Evolutionary conservation across 768 basidiomycete genomes (phyloP), one percentile per base, ranked within the genome.

Genomic region (Mycena epipterygia): DNA sequence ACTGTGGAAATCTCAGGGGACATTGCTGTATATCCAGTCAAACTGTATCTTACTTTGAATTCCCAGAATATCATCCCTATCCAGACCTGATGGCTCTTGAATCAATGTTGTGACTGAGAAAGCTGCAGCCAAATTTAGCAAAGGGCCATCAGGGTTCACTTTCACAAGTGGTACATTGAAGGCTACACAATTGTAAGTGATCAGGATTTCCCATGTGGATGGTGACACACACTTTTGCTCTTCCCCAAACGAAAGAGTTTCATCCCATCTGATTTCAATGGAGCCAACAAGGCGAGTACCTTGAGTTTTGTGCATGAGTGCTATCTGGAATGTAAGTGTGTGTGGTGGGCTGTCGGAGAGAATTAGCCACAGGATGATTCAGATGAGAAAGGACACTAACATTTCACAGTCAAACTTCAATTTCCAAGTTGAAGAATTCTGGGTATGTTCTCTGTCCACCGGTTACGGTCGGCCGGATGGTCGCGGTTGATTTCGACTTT

Each of bases 61-160:
- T 49, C 46, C 32, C 30, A 35, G 17, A 49, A 7, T 29, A 35
- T 33, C 11, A 41, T 19, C 25, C 23, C 35, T 29, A 27, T 8
- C 21, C 6, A 23, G 44, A 46, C 56, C 56, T n/a, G 19, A 9
- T 57, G 13, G 25, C 56, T 57, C 56, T 41, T 58, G 57, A 39
- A 3, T 42, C 37, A 3, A 42, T 42, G 27, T 19, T 35, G 46
- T 7, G 29, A 39, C 44, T 39, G 49, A 62, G 48, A 62, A 49
- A 2, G 33, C 33, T 17, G 27, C 46, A 25, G 46, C 19, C 48
- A 62, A 51, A 19, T 49, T 39, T n/a, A 61, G 59, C 44, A 35
- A 33, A 48, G 59, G 59, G 30, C 59, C 59, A 44, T 60, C 58
- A 60, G 27, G 6, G 32, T 61, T 46, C 30, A 61, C 59, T 48